Conservation (phyloP, 1,284 basidiomycete genomes). For the Trametes hirsuta region DNA sequence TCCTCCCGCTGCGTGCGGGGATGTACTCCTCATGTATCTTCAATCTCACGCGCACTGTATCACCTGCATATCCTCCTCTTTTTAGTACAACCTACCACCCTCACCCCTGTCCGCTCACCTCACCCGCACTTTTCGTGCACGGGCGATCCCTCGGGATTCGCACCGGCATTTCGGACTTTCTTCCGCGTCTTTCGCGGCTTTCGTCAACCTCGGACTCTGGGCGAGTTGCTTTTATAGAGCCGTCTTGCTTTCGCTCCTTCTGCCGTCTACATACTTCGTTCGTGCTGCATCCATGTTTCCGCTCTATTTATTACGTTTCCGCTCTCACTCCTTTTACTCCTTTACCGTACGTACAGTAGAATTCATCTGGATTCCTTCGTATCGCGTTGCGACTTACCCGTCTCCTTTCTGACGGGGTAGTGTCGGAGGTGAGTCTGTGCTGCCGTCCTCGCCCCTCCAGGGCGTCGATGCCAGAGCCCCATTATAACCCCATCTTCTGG, state of each 20-base stretch:
- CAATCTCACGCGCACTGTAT: constrained; percentile 20
- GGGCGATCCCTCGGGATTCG: not conserved
- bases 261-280: constrained; percentile 1
- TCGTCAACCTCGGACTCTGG: not conserved
- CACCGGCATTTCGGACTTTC: not conserved
- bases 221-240: constrained; percentile 9
- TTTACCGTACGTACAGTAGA: constrained; percentile 11
- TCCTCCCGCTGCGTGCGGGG: constrained; percentile 1
- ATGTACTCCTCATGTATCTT: constrained; percentile 26
- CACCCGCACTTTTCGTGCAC: not conserved
- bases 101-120: not conserved
- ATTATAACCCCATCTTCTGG: too few relatives aligned
- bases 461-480: too few relatives aligned
- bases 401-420: not conserved
- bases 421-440: not conserved
- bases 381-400: not conserved
- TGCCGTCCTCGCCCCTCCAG: not conserved
- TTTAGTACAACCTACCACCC: constrained; percentile 6
- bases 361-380: not conserved
- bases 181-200: not conserved
- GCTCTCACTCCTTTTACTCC: not conserved
- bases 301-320: constrained; percentile 7
- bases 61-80: not conserved
- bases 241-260: not conserved
- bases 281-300: not conserved